A percentile compares a stretch with the other conserved stretches of the same genome.
phyloP scores from a whole-genome alignment of 192 early-diverging fungal species.

The Coemansia sp. region DNA sequence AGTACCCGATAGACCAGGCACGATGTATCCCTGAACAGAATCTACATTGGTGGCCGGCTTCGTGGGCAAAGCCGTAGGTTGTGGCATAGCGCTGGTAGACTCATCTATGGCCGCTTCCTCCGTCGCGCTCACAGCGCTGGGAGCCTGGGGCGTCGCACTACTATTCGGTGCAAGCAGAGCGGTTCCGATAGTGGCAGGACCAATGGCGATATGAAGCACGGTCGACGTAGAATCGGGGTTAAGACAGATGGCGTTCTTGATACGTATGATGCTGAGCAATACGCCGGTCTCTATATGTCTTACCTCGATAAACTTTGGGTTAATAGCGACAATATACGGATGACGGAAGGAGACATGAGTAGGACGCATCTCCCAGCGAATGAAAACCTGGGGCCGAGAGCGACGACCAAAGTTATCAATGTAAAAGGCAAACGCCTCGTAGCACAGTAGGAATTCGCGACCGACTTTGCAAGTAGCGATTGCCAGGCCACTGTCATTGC shows the following conservation, averaged over 20 bases:
- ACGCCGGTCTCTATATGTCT: conserved; percentile 79
- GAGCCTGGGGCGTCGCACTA: neutral
- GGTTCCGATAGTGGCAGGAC: conserved; percentile 14
- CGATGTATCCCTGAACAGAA: conserved; percentile 13
- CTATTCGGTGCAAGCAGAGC: neutral
- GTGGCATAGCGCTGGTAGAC: neutral
- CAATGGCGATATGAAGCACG: conserved; percentile 41
- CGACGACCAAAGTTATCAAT: conserved; percentile 86
- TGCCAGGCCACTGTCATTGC: conserved; percentile 30
- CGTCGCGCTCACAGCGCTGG: neutral
- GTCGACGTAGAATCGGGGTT: conserved; percentile 49
- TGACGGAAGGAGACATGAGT: conserved; percentile 71
- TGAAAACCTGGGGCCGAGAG: conserved; percentile 70
- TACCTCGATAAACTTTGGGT: conserved; percentile 88
- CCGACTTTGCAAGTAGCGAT: conserved; percentile 51
- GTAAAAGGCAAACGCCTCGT: conserved; percentile 91
- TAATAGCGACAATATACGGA: conserved; percentile 90
- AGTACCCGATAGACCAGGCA: conserved; percentile 41
- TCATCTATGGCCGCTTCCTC: neutral
- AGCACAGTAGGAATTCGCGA: conserved; percentile 86
- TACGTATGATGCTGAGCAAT: conserved; percentile 51
- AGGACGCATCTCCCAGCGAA: conserved; percentile 88
- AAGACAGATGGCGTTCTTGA: conserved; percentile 38
- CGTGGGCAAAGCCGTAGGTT: neutral
- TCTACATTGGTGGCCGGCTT: neutral